Percentiles rank a stretch among this genome's conserved stretches.
phyloP scores from a whole-genome alignment of 257 asterid genomes.

The Fraxinus pennsylvanica region DNA sequence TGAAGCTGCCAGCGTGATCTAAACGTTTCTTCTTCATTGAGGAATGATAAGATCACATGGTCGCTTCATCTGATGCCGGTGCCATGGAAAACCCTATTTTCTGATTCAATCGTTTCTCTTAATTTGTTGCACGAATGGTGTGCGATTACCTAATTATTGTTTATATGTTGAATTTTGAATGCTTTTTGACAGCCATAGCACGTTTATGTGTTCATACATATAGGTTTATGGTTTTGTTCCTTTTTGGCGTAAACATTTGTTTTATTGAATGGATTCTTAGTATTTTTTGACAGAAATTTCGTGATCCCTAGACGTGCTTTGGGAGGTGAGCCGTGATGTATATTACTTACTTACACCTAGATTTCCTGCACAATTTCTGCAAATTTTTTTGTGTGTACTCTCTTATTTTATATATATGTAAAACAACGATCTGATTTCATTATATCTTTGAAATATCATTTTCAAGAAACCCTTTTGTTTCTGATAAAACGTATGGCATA shows the following conservation, averaged over 20 bases:
- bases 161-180: background rate
- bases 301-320: slow-evolving; percentile 8
- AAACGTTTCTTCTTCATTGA: slow-evolving; percentile 29
- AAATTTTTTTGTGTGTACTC: background rate
- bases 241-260: slow-evolving; percentile 23
- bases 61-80: slow-evolving; percentile 37
- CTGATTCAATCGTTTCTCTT: slow-evolving; percentile 14
- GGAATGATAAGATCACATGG: slow-evolving; percentile 43
- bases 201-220: background rate
- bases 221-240: slow-evolving; percentile 14
- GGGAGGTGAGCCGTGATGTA: background rate
- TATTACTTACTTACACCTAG: background rate
- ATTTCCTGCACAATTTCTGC: slow-evolving; percentile 6
- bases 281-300: background rate
- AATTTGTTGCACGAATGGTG: slow-evolving; percentile 20
- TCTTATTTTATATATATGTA: background rate
- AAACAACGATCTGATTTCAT: background rate
- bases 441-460: background rate
- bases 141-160: background rate
- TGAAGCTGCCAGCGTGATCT: slow-evolving; percentile 51
- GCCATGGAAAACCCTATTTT: slow-evolving; percentile 28
- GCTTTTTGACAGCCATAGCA: background rate
- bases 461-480: background rate
- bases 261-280: background rate
- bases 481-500: background rate